Base-by-base conservation (phyloP, 2,329 filamentous ascomycete genomes). In the Calycina marina region DNA sequence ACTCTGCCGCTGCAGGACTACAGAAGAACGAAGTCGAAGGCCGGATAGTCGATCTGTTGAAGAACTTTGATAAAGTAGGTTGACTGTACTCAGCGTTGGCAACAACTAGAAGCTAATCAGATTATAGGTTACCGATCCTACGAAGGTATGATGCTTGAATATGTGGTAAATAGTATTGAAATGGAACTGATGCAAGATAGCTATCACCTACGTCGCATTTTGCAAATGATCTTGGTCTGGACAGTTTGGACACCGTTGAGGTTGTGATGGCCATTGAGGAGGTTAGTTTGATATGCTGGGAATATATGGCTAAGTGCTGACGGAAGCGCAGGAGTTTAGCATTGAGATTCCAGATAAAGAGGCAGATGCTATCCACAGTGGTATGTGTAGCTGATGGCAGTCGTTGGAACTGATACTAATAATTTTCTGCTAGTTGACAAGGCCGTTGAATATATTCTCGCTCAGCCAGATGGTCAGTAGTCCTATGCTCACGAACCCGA, bases 191-290 rank as follows among this genome's bases (percentile, higher is more conserved):
- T 40, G 27, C 24, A 34, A 13, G 22, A 39, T 50, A 96, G 88
- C 83, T 98, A 57, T 83, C 76, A 53, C 63, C 72, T 42, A 68
- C 65, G 33, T 78, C 88, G 38, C 86, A 96, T 72, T 98, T 98
- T 64, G 72, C 84, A 56, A 96, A 94, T 60, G 88, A 98, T 63
- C 80, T 98, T 43, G 90, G 86, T 45, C 69, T 98, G 52, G 90
- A 98, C 67, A 92, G 81, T 63, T 72, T 98, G 60, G 90, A 98
- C 60, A 94, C 90, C 43, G 90, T 98, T 43, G 90, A 98, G 70
- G 90, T 98, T 47, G 90, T 98, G 51, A 98, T 98, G 90, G 90
- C 90, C 46, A 96, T 98, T 62, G 90, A 98, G 72, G 90, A 98
- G 77, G 80, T 85, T 48, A 34, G 42, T 41, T 33, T 37, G 20